phyloP scores from a whole-genome alignment of 352 stramenopile genomes.

The Globisporangium middletonii region DNA sequence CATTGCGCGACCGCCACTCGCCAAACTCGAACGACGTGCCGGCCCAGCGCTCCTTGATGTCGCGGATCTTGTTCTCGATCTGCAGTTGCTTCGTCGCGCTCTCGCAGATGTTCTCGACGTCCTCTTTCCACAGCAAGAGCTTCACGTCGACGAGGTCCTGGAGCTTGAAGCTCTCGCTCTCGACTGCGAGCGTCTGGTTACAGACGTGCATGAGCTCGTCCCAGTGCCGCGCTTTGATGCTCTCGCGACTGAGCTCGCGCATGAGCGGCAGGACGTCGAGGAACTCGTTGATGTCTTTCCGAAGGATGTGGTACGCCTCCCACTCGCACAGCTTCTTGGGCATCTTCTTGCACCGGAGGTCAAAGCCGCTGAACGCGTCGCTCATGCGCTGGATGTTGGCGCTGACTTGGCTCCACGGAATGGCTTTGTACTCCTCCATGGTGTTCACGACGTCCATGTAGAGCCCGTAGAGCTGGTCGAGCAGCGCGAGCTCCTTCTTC shows the following conservation, averaged over 20 bases:
- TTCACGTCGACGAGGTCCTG: constrained; percentile 72
- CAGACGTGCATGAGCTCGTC: constrained; percentile 66
- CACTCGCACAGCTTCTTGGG: constrained; percentile 83
- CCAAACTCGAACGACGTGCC: constrained; percentile 77
- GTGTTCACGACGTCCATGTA: constrained; percentile 85
- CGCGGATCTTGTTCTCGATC: constrained; percentile 86
- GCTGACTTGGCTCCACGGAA: constrained; percentile 63
- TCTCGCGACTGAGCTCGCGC: constrained; percentile 71
- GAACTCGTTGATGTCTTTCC: constrained; percentile 79
- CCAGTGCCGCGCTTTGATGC: constrained; percentile 87
- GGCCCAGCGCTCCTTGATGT: constrained; percentile 84
- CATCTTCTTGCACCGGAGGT: constrained; percentile 76
- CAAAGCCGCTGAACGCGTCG: constrained; percentile 54
- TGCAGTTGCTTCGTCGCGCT: constrained; percentile 87
- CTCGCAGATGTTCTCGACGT: constrained; percentile 86
- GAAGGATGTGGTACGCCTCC: constrained; percentile 72
- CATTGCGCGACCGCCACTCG: constrained; percentile 74
- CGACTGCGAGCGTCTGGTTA: constrained; percentile 40
- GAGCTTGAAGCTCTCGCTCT: constrained; percentile 77
- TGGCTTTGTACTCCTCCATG: constrained; percentile 56
- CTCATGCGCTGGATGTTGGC: constrained; percentile 52
- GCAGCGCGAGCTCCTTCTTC: constrained; percentile 78
- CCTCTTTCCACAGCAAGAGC: constrained; percentile 74
- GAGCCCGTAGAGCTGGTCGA: constrained; percentile 86
- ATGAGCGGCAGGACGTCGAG: constrained; percentile 82